Evolutionary conservation across 1,139 yeast genomes (phyloP).

Genomic region (Pichia sp.): DNA sequence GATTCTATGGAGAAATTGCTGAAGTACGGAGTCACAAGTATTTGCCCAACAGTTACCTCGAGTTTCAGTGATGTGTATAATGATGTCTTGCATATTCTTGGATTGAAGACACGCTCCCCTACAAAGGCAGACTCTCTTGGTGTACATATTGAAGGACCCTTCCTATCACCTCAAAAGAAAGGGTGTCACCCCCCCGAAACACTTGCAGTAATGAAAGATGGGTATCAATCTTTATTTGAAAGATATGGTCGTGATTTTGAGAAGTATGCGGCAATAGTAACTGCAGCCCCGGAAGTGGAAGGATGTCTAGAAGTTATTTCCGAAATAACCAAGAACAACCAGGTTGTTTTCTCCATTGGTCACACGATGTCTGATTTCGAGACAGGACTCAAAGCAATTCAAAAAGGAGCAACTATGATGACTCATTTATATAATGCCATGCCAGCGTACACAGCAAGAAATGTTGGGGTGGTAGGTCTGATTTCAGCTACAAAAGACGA

Average conservation of each 20-base stretch:
- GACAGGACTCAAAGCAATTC: constrained; percentile 47
- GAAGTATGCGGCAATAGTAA: constrained; percentile 47
- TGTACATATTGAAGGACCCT: constrained; percentile 65
- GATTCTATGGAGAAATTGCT: constrained; percentile 48
- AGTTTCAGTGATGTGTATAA: constrained; percentile 50
- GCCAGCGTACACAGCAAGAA: constrained; percentile 64
- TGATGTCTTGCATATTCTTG: constrained; percentile 46
- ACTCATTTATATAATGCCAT: constrained; percentile 65
- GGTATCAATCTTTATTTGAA: constrained; percentile 29
- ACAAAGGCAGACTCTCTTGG: constrained; percentile 49
- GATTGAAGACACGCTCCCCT: constrained; percentile 30
- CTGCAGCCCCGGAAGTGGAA: constrained; percentile 60
- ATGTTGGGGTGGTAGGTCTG: constrained; percentile 56
- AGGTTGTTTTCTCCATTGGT: constrained; percentile 50
- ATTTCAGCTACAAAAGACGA: constrained; percentile 3
- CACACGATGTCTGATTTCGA: constrained; percentile 51
- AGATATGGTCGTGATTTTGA: constrained; percentile 39
- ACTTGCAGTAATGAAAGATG: constrained; percentile 38
- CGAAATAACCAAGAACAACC: constrained; percentile 31
- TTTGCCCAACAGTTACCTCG: constrained; percentile 60
- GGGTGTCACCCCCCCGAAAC: constrained; percentile 63
- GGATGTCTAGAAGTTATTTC: constrained; percentile 52
- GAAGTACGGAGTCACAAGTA: constrained; percentile 54
- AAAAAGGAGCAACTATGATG: constrained; percentile 54
- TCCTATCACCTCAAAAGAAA: constrained; percentile 49